phyloP scores from a whole-genome alignment of 108 stramenopile species.

The Mediolabrus comicus region DNA sequence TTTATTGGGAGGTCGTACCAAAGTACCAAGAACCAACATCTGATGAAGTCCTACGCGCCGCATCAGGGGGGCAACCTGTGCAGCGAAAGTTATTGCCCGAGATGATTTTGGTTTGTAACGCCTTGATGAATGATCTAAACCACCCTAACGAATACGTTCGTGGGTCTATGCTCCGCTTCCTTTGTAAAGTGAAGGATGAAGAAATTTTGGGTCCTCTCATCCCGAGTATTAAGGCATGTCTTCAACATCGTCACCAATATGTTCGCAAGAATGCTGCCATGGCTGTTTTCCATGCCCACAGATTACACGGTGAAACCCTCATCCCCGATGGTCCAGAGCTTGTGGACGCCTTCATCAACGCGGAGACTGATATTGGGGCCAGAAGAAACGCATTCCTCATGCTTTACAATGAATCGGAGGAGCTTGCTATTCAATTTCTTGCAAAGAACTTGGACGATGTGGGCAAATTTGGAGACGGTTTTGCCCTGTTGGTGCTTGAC shows the following conservation, averaged over 20 bases:
- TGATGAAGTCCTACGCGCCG: constrained; percentile 71
- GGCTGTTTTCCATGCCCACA: constrained; percentile 92
- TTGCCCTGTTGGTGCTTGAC: constrained; percentile 95
- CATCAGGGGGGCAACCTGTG: constrained; percentile 66
- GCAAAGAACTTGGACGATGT: constrained; percentile 94
- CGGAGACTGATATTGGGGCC: constrained; percentile 91
- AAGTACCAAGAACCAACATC: constrained; percentile 89
- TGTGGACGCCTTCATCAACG: constrained; percentile 82
- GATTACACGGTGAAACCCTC: constrained; percentile 85
- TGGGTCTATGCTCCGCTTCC: constrained; percentile 97
- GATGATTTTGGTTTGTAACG: constrained; percentile 99
- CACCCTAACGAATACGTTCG: constrained; percentile 99
- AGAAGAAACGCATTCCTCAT: constrained; percentile 99
- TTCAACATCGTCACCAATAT: constrained; percentile 96
- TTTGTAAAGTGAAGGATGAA: constrained; percentile 97
- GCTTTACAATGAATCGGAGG: constrained; percentile 96
- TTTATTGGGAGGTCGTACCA: constrained; percentile 99
- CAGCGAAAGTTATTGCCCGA: constrained; percentile 95
- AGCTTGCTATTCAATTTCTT: constrained; percentile 95
- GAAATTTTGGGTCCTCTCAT: constrained; percentile 98
- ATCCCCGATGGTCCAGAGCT: constrained; percentile 98
- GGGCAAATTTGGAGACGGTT: constrained; percentile 91
- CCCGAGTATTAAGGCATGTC: constrained; percentile 90
- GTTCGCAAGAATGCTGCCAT: constrained; percentile 98
- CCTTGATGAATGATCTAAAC: constrained; percentile 97